phyloP scores from a whole-genome alignment of 192 early-diverging fungal species.

The Coemansia sp. region DNA sequence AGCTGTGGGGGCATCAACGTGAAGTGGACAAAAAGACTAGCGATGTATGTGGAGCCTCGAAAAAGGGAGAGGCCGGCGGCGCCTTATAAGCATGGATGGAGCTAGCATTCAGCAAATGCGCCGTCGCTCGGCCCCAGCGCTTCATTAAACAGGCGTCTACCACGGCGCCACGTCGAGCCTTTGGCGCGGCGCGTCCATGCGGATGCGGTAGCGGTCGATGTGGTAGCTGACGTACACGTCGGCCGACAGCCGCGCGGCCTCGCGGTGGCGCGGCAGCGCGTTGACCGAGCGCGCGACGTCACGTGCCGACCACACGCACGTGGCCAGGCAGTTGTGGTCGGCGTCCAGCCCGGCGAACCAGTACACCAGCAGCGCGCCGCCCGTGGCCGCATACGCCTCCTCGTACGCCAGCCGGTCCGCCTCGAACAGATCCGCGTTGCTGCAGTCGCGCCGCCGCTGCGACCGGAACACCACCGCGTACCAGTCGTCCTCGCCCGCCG shows the following conservation, averaged over 20 bases:
- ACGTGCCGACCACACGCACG: slow-evolving; percentile 37
- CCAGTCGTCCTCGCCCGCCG: slow-evolving; percentile 9
- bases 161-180: slow-evolving; percentile 3
- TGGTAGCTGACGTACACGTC: slow-evolving; percentile 38
- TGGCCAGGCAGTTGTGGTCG: slow-evolving; percentile 39
- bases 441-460: slow-evolving; percentile 31
- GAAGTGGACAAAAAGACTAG: no score
- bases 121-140: background rate
- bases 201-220: slow-evolving; percentile 29
- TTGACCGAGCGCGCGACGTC: slow-evolving; percentile 42
- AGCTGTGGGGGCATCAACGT: no score
- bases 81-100: no score
- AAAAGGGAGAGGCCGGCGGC: no score
- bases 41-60: no score
- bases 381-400: slow-evolving; percentile 29
- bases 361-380: slow-evolving; percentile 35
- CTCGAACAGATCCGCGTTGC: slow-evolving; percentile 31
- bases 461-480: slow-evolving; percentile 48
- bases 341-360: slow-evolving; percentile 43
- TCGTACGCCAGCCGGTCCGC: slow-evolving; percentile 38
- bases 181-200: slow-evolving; percentile 1
- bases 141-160: background rate
- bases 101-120: no score
- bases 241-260: slow-evolving; percentile 32
- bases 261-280: slow-evolving; percentile 21